Percentiles rank a stretch among this genome's conserved stretches.
phyloP scores from a whole-genome alignment of 2,329 filamentous ascomycete species.

The Fusarium newnesense region DNA sequence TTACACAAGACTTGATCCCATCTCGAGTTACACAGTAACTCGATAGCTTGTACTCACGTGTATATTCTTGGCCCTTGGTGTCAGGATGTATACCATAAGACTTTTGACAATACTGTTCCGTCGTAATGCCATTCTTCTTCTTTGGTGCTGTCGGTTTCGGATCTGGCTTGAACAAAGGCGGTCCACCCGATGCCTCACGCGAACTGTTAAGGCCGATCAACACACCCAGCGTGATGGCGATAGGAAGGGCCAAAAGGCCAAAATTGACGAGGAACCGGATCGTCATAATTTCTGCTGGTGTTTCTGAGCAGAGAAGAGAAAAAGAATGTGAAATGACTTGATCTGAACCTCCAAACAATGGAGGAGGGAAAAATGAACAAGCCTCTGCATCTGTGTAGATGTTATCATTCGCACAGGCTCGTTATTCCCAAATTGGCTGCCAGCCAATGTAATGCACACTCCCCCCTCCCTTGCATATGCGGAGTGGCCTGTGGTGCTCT shows the following conservation, averaged over 20 bases:
- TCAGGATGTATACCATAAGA: constrained; percentile 56
- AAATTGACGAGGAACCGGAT: constrained; percentile 60
- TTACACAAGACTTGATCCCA: constrained; percentile 4
- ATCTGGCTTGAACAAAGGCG: constrained; percentile 54
- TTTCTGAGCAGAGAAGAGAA: neutral
- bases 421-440: constrained; percentile 1
- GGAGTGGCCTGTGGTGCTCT: neutral
- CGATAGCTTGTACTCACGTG: constrained; percentile 50
- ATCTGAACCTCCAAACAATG: neutral
- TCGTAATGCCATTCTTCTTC: constrained; percentile 36
- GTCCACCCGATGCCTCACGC: constrained; percentile 54
- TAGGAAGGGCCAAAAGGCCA: constrained; percentile 59
- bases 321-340: neutral
- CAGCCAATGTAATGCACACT: neutral
- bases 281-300: constrained; percentile 45
- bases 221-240: constrained; percentile 60
- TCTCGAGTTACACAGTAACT: neutral
- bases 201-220: constrained; percentile 60
- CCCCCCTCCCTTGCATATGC: constrained; percentile 17
- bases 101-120: constrained; percentile 39
- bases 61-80: constrained; percentile 57
- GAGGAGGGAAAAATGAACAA: constrained; percentile 14
- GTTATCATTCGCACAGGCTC: constrained; percentile 19
- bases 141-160: constrained; percentile 31
- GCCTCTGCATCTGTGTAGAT: constrained; percentile 2